phyloP scores from a whole-genome alignment of 495 filamentous ascomycete species.

The Aspergillus ostianus region DNA sequence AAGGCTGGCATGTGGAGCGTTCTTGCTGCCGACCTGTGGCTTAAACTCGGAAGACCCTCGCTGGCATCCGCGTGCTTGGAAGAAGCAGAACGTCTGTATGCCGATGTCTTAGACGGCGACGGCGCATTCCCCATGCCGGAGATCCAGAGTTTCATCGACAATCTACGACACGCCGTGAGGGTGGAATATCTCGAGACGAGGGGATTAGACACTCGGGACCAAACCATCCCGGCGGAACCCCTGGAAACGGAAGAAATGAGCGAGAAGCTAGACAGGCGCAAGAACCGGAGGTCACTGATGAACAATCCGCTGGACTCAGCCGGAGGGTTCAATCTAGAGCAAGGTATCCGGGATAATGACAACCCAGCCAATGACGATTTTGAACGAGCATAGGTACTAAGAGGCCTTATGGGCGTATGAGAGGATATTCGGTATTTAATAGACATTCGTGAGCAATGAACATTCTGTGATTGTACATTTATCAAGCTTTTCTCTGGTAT shows the following conservation, averaged over 20 bases:
- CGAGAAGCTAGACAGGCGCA: slow-evolving; percentile 48
- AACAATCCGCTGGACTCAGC: slow-evolving; percentile 39
- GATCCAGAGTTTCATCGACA: slow-evolving; percentile 59
- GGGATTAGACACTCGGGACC: slow-evolving; percentile 36
- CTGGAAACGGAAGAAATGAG: slow-evolving; percentile 59
- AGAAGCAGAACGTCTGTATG: slow-evolving; percentile 68
- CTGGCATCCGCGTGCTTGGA: slow-evolving; percentile 71
- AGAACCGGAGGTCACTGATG: slow-evolving; percentile 41
- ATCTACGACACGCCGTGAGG: slow-evolving; percentile 58
- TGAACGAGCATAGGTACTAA: slow-evolving; percentile 44
- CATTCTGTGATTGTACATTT: slow-evolving; percentile 9
- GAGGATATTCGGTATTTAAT: slow-evolving; percentile 19
- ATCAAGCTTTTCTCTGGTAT: neutral
- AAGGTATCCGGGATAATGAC: slow-evolving; percentile 28
- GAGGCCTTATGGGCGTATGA: slow-evolving; percentile 11
- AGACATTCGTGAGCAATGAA: slow-evolving; percentile 13
- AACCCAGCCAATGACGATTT: slow-evolving; percentile 47
- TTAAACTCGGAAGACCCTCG: slow-evolving; percentile 63
- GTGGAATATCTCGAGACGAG: slow-evolving; percentile 45
- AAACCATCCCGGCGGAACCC: slow-evolving; percentile 27
- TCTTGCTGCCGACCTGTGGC: slow-evolving; percentile 79
- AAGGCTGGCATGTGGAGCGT: slow-evolving; percentile 92
- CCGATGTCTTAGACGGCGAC: slow-evolving; percentile 53
- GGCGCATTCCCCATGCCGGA: slow-evolving; percentile 55
- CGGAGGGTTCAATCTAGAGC: slow-evolving; percentile 26